Conservation (phyloP, 2,329 filamentous ascomycete genomes). For the Ilyonectria mors-panacis region DNA sequence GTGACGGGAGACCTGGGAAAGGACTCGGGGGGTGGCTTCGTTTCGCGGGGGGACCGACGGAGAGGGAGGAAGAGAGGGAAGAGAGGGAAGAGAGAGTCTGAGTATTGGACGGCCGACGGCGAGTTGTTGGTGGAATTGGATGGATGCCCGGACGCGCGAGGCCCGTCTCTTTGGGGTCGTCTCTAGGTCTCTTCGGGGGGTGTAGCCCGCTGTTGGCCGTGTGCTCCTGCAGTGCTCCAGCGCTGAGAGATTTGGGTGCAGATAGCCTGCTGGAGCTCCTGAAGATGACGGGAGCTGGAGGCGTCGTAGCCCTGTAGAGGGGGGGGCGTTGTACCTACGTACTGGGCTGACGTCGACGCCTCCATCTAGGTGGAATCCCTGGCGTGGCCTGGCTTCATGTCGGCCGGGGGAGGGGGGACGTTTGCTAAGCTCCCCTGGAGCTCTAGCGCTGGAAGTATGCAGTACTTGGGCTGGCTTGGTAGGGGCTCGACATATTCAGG, state of each 20-base stretch:
- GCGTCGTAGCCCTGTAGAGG: slow-evolving; percentile 9
- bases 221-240: neutral
- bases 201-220: slow-evolving; percentile 2
- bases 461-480: neutral
- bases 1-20: slow-evolving; percentile 19
- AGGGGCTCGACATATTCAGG: neutral
- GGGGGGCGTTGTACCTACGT: slow-evolving; percentile 22
- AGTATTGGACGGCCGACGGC: slow-evolving; percentile 26
- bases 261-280: slow-evolving; percentile 22
- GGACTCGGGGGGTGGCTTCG: slow-evolving; percentile 2
- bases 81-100: slow-evolving; percentile 24
- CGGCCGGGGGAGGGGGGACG: slow-evolving; percentile 13
- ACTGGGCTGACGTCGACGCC: slow-evolving; percentile 28
- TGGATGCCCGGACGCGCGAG: slow-evolving; percentile 27
- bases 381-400: slow-evolving; percentile 22
- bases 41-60: slow-evolving; percentile 23
- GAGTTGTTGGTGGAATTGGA: slow-evolving; percentile 25
- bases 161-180: slow-evolving; percentile 9
- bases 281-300: too few relatives aligned
- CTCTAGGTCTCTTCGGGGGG: slow-evolving; percentile 15
- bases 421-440: slow-evolving; percentile 18
- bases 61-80: slow-evolving; percentile 23
- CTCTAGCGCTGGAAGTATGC: slow-evolving; percentile 11
- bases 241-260: slow-evolving; percentile 17
- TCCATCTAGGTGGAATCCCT: slow-evolving; percentile 16